Evolutionary conservation across 495 filamentous ascomycete species (phyloP).

Genomic region (Pseudevernia furfuracea): DNA sequence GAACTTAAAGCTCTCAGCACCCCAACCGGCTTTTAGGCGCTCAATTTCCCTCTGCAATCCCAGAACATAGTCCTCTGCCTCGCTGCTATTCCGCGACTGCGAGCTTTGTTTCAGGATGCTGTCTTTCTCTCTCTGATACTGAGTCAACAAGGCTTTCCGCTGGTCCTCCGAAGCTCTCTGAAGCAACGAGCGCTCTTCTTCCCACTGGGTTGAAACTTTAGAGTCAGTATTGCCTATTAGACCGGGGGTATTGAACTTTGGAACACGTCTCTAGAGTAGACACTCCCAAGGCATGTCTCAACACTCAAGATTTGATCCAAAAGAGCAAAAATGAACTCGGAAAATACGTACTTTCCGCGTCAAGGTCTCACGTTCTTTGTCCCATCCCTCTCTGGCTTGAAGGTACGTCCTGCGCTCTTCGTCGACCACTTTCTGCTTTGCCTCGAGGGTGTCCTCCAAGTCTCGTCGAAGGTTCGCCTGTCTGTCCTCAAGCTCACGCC

Average conservation of each 20-base stretch:
- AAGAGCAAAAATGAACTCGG: no score
- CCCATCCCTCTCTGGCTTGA: slow-evolving; percentile 23
- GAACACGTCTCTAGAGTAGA: no score
- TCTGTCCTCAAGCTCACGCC: slow-evolving; percentile 22
- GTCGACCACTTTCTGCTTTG: slow-evolving; percentile 22
- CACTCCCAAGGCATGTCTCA: no score
- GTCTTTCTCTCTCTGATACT: slow-evolving; percentile 27
- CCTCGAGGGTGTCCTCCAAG: slow-evolving; percentile 15
- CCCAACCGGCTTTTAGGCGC: slow-evolving; percentile 38
- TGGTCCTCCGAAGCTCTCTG: slow-evolving; percentile 29
- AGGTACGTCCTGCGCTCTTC: slow-evolving; percentile 16
- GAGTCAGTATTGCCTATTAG: no score
- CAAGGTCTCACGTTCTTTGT: slow-evolving; percentile 20
- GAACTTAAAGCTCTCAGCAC: slow-evolving; percentile 45
- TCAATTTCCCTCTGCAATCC: slow-evolving; percentile 44
- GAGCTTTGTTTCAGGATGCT: slow-evolving; percentile 23
- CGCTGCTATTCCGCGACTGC: slow-evolving; percentile 35
- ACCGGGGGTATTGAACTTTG: no score
- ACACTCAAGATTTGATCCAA: no score
- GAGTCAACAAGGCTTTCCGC: slow-evolving; percentile 20
- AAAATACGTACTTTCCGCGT: no score
- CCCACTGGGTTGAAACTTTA: no score
- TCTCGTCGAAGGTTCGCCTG: slow-evolving; percentile 15
- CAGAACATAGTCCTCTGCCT: slow-evolving; percentile 32
- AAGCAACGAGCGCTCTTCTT: slow-evolving; percentile 20